Conservation (phyloP, 2,329 filamentous ascomycete genomes). For the Corniculantispora saksenae region DNA sequence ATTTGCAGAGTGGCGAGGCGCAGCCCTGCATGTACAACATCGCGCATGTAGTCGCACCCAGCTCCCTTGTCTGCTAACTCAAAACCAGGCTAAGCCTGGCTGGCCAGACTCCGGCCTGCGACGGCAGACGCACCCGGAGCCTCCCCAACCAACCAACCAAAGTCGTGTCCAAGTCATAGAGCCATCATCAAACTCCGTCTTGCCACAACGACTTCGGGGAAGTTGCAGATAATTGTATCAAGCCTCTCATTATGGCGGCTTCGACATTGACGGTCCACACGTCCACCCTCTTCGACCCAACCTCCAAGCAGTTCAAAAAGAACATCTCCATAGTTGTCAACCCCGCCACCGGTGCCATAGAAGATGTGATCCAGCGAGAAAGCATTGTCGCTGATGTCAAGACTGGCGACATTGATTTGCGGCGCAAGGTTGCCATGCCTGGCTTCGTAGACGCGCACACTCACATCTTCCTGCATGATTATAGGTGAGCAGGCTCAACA, state of each 20-base stretch:
- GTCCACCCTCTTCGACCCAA: constrained; percentile 48
- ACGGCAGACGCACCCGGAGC: neutral
- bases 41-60: too few relatives aligned
- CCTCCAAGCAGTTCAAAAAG: constrained; percentile 40
- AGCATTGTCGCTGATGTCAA: constrained; percentile 27
- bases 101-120: neutral
- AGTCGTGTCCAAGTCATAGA: neutral
- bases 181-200: neutral
- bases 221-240: neutral
- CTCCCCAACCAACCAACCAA: neutral
- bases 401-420: constrained; percentile 52
- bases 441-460: constrained; percentile 58
- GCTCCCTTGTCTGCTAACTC: neutral
- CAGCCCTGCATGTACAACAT: too few relatives aligned
- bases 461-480: constrained; percentile 56
- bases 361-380: constrained; percentile 32
- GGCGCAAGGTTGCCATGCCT: constrained; percentile 51
- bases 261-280: constrained; percentile 42
- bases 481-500: constrained; percentile 35
- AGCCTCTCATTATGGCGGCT: neutral
- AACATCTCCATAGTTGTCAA: constrained; percentile 47
- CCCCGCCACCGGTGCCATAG: constrained; percentile 41
- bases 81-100: neutral
- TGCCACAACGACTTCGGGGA: too few relatives aligned
- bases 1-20: too few relatives aligned